Evolutionary conservation across 2,329 filamentous ascomycete species (phyloP), one percentile per base, ranked within the genome.

Genomic region (Sporothrix sp.): DNA sequence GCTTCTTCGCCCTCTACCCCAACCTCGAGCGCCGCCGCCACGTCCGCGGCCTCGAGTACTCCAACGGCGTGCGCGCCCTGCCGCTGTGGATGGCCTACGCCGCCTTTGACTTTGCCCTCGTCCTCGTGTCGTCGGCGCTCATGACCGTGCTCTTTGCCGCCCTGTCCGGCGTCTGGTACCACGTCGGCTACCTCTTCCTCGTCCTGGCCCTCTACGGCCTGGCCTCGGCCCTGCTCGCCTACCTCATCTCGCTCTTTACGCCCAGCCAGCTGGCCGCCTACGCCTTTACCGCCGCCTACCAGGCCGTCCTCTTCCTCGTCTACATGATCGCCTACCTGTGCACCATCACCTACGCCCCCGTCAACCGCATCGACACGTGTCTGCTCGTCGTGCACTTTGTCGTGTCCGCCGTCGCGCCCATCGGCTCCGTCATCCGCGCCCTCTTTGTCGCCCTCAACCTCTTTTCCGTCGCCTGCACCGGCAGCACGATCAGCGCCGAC

Each of bases 1-100:
- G 84, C 13, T 90, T 96, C 71, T 94, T 95, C 59, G 79, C 86
- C 0, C 71, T 96, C 4, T 96, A 96, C 61, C 87, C 88, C 0
- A 95, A 87, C n/a, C 72, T 85, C 25, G 90, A 96, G 65, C 77
- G 88, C 23, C 71, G 88, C 10, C 73, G 81, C 45, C 85, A 88
- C 56, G 87, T 96, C 21, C 79, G 90, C 47, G 85, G 85, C 14
- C 71, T 96, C 27, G 84, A 96, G 65, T 96, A 95, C 66, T 94
- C 87, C 49, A 96, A 95, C 61, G 90, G 90, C 42, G 88, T 95
- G 25, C 76, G 86, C 11, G 83, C 86, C 0, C 71, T 86, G 8
- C 87, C 89, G 1, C 71, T 96, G 2, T 96, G 91, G 90, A 66
- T 87, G 5, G 87, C 90, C 1, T 94, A 96, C 61, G 72, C 85